phyloP scores from a whole-genome alignment of 257 asterid species.

The Lithospermum erythrorhizon region DNA sequence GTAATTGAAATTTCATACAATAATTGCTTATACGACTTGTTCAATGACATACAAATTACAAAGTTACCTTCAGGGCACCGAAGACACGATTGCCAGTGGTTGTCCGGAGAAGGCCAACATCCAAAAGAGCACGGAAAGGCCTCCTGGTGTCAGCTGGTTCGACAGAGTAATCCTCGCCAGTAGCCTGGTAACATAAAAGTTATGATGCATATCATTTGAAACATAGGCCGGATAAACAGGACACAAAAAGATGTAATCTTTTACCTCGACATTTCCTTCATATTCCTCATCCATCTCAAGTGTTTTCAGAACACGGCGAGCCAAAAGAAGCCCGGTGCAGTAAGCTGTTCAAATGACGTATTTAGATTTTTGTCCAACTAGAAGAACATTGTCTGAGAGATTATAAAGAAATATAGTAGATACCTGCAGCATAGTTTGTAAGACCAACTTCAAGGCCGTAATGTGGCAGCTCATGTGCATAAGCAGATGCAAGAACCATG shows the following conservation, averaged over 20 bases:
- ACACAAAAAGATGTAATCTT: no score
- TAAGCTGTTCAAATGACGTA: conserved; percentile 35
- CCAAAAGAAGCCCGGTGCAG: conserved; percentile 70
- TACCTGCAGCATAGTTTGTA: conserved; percentile 67
- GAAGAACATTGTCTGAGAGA: background rate
- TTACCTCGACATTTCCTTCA: no score
- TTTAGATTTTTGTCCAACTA: background rate
- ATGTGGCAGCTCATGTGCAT: conserved; percentile 54
- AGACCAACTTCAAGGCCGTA: conserved; percentile 60
- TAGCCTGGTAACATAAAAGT: conserved; percentile 13
- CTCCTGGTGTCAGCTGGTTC: conserved; percentile 52
- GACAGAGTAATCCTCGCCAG: conserved; percentile 55
- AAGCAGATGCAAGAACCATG: conserved; percentile 47
- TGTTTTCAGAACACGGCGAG: conserved; percentile 55
- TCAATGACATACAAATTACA: no score
- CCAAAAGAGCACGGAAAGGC: conserved; percentile 59
- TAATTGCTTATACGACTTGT: no score
- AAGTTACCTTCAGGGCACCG: conserved; percentile 12
- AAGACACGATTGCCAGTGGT: conserved; percentile 57
- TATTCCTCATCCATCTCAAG: conserved; percentile 45
- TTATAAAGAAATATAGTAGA: background rate
- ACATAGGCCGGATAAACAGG: no score
- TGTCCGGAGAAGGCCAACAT: conserved; percentile 47
- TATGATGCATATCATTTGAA: background rate
- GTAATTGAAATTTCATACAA: no score